phyloP scores from a whole-genome alignment of 495 filamentous ascomycete genomes.

The Penicillium salamii region DNA sequence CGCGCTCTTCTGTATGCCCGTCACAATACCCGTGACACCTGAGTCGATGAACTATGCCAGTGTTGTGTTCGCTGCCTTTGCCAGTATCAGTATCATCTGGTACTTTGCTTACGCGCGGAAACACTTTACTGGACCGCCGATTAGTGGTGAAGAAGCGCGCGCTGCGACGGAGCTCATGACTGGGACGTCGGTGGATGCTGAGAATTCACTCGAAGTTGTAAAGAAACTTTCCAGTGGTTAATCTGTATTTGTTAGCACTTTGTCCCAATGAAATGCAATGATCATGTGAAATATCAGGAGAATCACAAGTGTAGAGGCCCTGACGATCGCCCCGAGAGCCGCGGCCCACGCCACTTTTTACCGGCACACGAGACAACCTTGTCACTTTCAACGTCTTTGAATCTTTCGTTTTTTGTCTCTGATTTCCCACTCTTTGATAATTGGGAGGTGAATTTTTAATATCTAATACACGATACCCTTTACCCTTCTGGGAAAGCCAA shows the following conservation, averaged over 20 bases:
- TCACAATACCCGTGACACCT: constrained; percentile 46
- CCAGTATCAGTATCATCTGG: constrained; percentile 55
- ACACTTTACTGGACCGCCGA: constrained; percentile 66
- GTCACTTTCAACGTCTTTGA: neutral
- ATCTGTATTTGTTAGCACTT: constrained; percentile 2
- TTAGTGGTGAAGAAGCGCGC: constrained; percentile 38
- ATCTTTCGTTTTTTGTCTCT: neutral
- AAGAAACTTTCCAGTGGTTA: constrained; percentile 15
- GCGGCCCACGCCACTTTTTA: constrained; percentile 29
- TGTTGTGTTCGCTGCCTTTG: constrained; percentile 63
- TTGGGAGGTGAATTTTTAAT: neutral
- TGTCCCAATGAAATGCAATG: neutral
- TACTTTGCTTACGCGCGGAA: constrained; percentile 69
- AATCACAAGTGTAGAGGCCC: constrained; percentile 28
- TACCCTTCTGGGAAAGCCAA: neutral
- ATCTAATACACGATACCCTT: neutral
- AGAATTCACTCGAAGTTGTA: constrained; percentile 16
- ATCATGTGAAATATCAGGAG: neutral
- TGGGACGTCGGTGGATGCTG: constrained; percentile 29
- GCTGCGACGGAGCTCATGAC: constrained; percentile 32
- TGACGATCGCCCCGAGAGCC: constrained; percentile 38
- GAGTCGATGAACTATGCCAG: constrained; percentile 58
- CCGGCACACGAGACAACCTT: constrained; percentile 9
- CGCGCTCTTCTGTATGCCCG: constrained; percentile 56
- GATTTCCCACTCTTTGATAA: neutral